phyloP scores from a whole-genome alignment of 2,329 filamentous ascomycete genomes.

The Elsinoe necatrix region DNA sequence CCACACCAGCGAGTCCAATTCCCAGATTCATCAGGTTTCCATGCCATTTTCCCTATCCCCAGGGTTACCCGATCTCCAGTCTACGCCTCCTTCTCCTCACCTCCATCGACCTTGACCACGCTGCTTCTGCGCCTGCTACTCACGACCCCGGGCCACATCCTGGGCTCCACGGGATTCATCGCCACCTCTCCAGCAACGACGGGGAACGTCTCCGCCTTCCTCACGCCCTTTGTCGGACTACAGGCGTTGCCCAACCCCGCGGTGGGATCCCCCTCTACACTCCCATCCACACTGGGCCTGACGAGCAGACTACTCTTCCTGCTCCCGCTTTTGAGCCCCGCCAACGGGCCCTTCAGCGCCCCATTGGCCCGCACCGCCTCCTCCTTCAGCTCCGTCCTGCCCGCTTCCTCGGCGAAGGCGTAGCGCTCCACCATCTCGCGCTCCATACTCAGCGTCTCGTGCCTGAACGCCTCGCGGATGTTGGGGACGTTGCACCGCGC shows the following conservation, averaged over 20 bases:
- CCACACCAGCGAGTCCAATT: background rate
- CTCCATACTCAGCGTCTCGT: slow-evolving; percentile 79
- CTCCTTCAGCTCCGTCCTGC: background rate
- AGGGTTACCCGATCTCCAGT: background rate
- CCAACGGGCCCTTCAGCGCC: background rate
- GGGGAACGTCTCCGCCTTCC: slow-evolving; percentile 10
- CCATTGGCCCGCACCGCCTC: background rate
- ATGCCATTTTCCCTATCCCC: background rate
- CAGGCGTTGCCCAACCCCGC: background rate
- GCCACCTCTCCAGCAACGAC: slow-evolving; percentile 34
- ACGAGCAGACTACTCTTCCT: slow-evolving; percentile 14
- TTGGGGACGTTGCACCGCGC: slow-evolving; percentile 95
- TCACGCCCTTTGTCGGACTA: background rate
- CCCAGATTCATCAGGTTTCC: background rate
- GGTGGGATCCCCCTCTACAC: background rate
- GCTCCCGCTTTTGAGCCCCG: slow-evolving; percentile 1
- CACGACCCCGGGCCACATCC: slow-evolving; percentile 64
- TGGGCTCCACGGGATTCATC: slow-evolving; percentile 44
- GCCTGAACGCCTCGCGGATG: slow-evolving; percentile 78
- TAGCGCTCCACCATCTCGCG: slow-evolving; percentile 48
- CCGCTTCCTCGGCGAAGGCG: slow-evolving; percentile 18
- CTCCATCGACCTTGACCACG: slow-evolving; percentile 13
- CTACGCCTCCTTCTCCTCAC: background rate
- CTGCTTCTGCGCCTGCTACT: slow-evolving; percentile 35
- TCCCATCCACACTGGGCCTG: slow-evolving; percentile 23